Evolutionary conservation across 176 grass and related monocot species (phyloP), one percentile per base, ranked within the genome.

Genomic region (Oryza brachyantha): DNA sequence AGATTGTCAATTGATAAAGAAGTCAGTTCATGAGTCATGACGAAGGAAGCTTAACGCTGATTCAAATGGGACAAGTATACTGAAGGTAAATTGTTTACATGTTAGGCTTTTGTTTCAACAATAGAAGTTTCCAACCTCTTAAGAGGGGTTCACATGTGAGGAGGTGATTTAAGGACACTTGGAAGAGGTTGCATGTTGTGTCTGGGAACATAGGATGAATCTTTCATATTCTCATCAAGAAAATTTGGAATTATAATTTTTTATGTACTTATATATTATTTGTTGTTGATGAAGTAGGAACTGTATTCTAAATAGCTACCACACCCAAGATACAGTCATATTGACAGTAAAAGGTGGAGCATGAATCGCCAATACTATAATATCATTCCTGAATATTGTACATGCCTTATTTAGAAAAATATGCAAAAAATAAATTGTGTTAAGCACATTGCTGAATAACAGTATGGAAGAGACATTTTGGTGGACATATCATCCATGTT

Each of bases 61-160:
- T 80, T 64, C 14, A 17, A 48, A 67, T 43, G 48, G 19, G 31
- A 68, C 58, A 79, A 63, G 5, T 19, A 43, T 63, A 39, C 17
- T 12, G 22, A 84, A 74, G 80, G 29, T 88, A 77, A 83, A 74
- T 52, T 68, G 50, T n/a, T 4, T 50, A 5, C 5, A 37, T 65
- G 57, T 14, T 69, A 22, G 68, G 3, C 38, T 29, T 74, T 74
- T 74, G 9, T 78, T 78, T 66, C 39, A 83, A 27, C 61, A 59
- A 17, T 60, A 83, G 8, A 73, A 82, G 43, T 36, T 87, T 17
- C 32, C 45, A 21, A 72, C 35, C 41, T 71, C 36, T 71, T 72
- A 21, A 73, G 68, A 55, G 69, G 73, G 46, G 37, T 28, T 65
- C 55, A 60, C 7, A 7, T 16, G 48, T 17, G 26, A 45, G 11